Evolutionary conservation across 805 yeast genomes (phyloP), one percentile per base, ranked within the genome.

Genomic region (Torulaspora gathmanii): DNA sequence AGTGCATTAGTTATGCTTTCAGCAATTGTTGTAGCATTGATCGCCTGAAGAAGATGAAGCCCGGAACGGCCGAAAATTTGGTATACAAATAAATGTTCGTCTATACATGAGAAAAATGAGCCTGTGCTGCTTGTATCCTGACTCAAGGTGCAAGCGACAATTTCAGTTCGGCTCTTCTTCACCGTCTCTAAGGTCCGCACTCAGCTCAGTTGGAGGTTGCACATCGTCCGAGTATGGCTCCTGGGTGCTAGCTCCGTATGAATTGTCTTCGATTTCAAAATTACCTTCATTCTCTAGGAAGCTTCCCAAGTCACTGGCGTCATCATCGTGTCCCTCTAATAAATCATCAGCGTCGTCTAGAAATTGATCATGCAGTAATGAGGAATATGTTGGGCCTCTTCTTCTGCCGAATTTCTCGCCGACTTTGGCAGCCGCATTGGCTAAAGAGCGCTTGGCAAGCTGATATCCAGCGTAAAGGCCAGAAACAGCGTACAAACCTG

Each of bases 401-500:
- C 65, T 61, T 20, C 50, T 49, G 16, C 57, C 54, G 8, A 60
- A 44, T 26, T 67, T 63, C 29, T 61, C 56, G 30, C 55, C 56
- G 15, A 56, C 29, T 30, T 42, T 47, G 15, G 47, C 42, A 7
- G 50, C 45, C 4, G 51, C 20, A 3, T 52, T 53, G 1, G 46
- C 42, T 17, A 46, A 5, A 4, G 52, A 36, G 13, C 60, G 50
- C 33, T 53, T 53, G 3, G 45, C 8, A n/a, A 52, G 35, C 36
- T 58, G 58, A 15, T 47, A 45, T 4, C 50, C 54, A 2, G 67
- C 54, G 19, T 54, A 53, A 1, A 60, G 22, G 2, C 71, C 72
- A 4, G 81, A 78, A 26, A 65, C 70, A 3, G 62, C 64, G 26
- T 70, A 58, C 15, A 83, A 72, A 0, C 86, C 85, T n/a, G 77